Base-by-base conservation (phyloP, 768 basidiomycete species). In the Macrolepiota albuminosa region DNA sequence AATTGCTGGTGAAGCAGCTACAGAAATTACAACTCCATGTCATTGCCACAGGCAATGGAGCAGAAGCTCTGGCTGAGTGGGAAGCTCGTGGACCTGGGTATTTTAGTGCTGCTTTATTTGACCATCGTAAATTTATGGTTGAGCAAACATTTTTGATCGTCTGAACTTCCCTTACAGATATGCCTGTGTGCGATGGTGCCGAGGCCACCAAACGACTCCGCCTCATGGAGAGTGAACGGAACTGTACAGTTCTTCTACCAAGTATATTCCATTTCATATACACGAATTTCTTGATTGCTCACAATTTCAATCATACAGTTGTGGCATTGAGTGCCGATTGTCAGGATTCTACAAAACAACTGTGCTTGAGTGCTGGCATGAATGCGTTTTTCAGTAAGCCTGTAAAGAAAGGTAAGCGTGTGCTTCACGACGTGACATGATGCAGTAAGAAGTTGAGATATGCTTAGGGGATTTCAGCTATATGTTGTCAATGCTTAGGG, bases 171-270 rank as follows among this genome's bases (percentile, higher is more conserved):
- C 4, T 33, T 21, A 18, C 53, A 88, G 88, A 90, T 66, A 90
- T 90, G 88, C 88, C 88, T 1, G 76, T 90, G 42, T 88, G 86
- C 62, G 87, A 90, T 67, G 87, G 88, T 6, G 21, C 21, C 21
- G 21, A 21, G 21, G 87, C 89, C 6, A 79, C 84, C 34, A 88
- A 88, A 69, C 79, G 83, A 54, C 57, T 90, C 34, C 79, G 88
- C 45, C 61, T 79, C 18, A 65, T 86, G 33, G 42, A 43, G 9
- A 43, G 42, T 45, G n/a, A 45, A 45, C 21, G 21, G 4, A 45
- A 45, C 21, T 72, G 75, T 6, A 65, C 77, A 2, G 68, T 78
- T 13, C 67, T 77, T 11, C 71, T 89, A 16, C 86, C 86, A 0
- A 84, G 87, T 87, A 70, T 42, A 39, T 33, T 39, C 21, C 48